phyloP scores from a whole-genome alignment of 2,329 filamentous ascomycete species.

The Hypoxylon sp. region DNA sequence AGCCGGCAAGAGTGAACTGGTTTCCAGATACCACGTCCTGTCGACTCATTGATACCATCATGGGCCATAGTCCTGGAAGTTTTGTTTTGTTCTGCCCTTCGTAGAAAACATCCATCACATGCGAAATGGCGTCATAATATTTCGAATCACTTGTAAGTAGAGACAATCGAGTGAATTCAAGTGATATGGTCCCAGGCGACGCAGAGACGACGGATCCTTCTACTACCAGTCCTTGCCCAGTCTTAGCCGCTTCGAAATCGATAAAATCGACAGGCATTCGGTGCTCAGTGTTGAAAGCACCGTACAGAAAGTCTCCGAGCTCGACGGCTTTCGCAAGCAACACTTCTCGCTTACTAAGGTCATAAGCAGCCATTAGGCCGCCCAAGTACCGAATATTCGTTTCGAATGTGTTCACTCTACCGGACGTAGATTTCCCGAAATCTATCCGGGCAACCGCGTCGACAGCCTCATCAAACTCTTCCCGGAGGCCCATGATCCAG shows the following conservation, averaged over 20 bases:
- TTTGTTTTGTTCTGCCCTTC: slow-evolving; percentile 74
- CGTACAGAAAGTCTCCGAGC: slow-evolving; percentile 63
- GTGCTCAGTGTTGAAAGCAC: slow-evolving; percentile 63
- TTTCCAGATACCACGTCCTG: slow-evolving; percentile 58
- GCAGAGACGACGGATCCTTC: slow-evolving; percentile 61
- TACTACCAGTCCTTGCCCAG: slow-evolving; percentile 54
- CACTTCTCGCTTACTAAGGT: slow-evolving; percentile 57
- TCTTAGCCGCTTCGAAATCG: slow-evolving; percentile 60
- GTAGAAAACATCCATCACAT: slow-evolving; percentile 77
- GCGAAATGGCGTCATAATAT: slow-evolving; percentile 80
- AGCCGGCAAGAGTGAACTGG: slow-evolving; percentile 57
- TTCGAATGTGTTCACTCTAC: slow-evolving; percentile 61
- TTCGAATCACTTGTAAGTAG: slow-evolving; percentile 80
- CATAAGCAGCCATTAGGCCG: slow-evolving; percentile 59
- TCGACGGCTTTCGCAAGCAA: slow-evolving; percentile 62
- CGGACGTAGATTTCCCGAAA: slow-evolving; percentile 59
- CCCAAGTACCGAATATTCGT: slow-evolving; percentile 63
- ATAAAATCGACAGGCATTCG: slow-evolving; percentile 65
- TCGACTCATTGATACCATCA: slow-evolving; percentile 70
- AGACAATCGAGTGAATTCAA: slow-evolving; percentile 81
- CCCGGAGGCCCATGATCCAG: slow-evolving; percentile 65
- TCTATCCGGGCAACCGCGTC: slow-evolving; percentile 62
- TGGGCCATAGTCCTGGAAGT: slow-evolving; percentile 82
- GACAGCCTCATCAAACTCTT: slow-evolving; percentile 65
- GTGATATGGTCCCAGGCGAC: slow-evolving; percentile 73